A percentile compares a stretch with the other conserved stretches of the same genome.
Evolutionary conservation across 352 stramenopile genomes (phyloP).

Genomic region (Pythium brassicae): DNA sequence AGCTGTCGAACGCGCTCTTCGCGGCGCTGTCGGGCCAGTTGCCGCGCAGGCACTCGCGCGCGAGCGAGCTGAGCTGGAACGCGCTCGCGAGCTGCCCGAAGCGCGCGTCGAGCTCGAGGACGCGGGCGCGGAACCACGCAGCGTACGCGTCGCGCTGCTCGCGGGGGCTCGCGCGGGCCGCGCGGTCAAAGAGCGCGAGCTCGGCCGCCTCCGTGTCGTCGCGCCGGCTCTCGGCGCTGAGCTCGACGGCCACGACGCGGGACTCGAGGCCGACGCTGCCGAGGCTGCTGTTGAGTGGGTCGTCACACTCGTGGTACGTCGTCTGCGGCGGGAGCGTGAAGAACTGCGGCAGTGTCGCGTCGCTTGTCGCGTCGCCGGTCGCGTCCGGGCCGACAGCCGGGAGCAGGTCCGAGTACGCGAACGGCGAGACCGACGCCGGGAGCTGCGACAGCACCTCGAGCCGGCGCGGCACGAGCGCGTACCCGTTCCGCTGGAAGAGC

Average conservation of each 20-base stretch:
- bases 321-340: slow-evolving; percentile 25
- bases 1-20: slow-evolving; percentile 35
- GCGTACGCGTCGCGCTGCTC: slow-evolving; percentile 28
- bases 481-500: slow-evolving; percentile 47
- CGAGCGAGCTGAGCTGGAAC: slow-evolving; percentile 37
- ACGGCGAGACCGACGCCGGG: slow-evolving; percentile 30
- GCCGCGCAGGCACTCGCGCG: slow-evolving; percentile 21
- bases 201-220: slow-evolving; percentile 44
- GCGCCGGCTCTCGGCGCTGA: slow-evolving; percentile 33
- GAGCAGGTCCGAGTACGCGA: slow-evolving; percentile 38
- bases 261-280: neutral
- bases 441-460: slow-evolving; percentile 44
- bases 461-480: slow-evolving; percentile 44
- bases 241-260: slow-evolving; percentile 13
- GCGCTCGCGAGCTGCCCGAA: slow-evolving; percentile 56
- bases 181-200: slow-evolving; percentile 29
- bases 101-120: slow-evolving; percentile 49
- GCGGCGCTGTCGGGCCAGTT: slow-evolving; percentile 9
- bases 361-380: slow-evolving; percentile 15
- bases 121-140: slow-evolving; percentile 45
- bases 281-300: neutral
- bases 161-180: slow-evolving; percentile 14
- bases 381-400: slow-evolving; percentile 30
- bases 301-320: slow-evolving; percentile 1
- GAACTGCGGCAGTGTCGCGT: slow-evolving; percentile 18